Percentiles rank a stretch among this genome's conserved stretches.
Conservation (phyloP, 352 stramenopile genomes). For the Aphanomyces astaci region DNA sequence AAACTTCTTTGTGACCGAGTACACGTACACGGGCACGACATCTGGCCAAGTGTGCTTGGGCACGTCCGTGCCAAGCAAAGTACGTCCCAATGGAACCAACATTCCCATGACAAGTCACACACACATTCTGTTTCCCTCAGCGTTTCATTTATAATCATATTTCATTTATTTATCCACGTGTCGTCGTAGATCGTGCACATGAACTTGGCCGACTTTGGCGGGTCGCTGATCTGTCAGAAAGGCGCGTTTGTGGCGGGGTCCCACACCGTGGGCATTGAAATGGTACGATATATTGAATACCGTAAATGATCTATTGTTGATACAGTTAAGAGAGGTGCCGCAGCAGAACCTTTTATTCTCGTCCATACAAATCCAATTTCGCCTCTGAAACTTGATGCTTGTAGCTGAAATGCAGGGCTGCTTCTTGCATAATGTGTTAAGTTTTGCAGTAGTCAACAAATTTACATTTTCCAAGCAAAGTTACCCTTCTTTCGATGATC, state of each 20-base stretch:
- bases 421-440: too few relatives aligned
- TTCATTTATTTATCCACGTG: too few relatives aligned
- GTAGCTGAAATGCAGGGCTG: too few relatives aligned
- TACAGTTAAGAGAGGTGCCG: too few relatives aligned
- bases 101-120: too few relatives aligned
- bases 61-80: conserved; percentile 73
- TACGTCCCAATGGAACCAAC: not conserved
- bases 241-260: conserved; percentile 88
- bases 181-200: conserved; percentile 89
- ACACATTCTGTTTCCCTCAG: not conserved
- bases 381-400: not conserved
- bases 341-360: too few relatives aligned
- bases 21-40: conserved; percentile 48
- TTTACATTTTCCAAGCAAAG: too few relatives aligned
- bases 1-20: conserved; percentile 74
- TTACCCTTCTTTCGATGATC: too few relatives aligned
- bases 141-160: conserved; percentile 68
- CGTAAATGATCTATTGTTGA: too few relatives aligned
- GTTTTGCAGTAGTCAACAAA: too few relatives aligned
- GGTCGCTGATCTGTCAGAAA: conserved; percentile 88
- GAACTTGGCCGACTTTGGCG: conserved; percentile 78
- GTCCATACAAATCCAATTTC: too few relatives aligned
- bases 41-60: conserved; percentile 84
- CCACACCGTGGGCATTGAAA: conserved; percentile 87
- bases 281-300: conserved; percentile 39